Evolutionary conservation across 371 early-diverging fungal genomes (phyloP).

Genomic region (Mucor racemosus): DNA sequence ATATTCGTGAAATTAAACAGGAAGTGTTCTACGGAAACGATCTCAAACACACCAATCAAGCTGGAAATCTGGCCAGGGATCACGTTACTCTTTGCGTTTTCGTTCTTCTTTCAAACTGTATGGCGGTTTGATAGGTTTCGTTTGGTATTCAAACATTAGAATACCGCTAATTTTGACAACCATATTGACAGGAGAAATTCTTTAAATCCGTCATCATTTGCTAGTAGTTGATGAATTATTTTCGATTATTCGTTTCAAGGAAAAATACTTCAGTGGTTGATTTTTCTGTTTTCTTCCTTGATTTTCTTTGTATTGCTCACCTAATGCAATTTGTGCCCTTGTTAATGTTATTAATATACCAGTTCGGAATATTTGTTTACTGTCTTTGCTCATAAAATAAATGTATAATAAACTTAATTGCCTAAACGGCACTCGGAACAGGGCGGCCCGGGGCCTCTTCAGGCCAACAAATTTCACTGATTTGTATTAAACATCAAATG

Average conservation of each 20-base stretch:
- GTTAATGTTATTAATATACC: background rate
- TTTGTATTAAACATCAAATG: background rate
- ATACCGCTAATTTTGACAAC: background rate
- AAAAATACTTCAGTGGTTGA: background rate
- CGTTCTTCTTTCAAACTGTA: background rate
- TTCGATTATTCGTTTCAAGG: background rate
- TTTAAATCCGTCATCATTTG: background rate
- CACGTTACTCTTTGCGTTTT: slow-evolving; percentile 4
- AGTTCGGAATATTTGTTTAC: background rate
- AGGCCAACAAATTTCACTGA: background rate
- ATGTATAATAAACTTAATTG: background rate
- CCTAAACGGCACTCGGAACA: slow-evolving; percentile 1
- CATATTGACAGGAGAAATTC: background rate
- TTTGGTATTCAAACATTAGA: background rate
- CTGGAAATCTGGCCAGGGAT: background rate
- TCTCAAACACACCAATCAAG: slow-evolving; percentile 11
- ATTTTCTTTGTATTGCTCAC: background rate
- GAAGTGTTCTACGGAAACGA: background rate
- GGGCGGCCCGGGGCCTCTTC: background rate
- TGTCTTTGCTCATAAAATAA: no score
- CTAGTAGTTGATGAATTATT: background rate
- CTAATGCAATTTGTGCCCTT: background rate
- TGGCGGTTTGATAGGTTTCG: slow-evolving; percentile 10
- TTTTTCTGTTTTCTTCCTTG: background rate
- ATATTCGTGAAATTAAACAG: background rate